Base-by-base conservation (phyloP, 805 yeast species). In the Allodekkera sacchari region DNA sequence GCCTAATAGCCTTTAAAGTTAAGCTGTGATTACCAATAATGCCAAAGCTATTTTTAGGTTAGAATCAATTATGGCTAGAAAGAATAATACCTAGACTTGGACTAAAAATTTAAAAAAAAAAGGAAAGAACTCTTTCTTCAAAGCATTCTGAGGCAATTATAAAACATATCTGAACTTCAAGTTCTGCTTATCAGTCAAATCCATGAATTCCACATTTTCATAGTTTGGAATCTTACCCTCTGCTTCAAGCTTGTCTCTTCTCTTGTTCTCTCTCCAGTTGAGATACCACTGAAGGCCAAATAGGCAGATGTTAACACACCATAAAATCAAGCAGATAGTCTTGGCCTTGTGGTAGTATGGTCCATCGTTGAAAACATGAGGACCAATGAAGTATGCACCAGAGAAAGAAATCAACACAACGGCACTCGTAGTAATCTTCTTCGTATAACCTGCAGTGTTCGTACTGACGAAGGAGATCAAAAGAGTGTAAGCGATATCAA, bases 391-490 rank as follows among this genome's bases (percentile, higher is more conserved):
- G 48, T 77, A 73, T 7, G 83, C 83, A 28, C 71, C 66, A 25
- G 82, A 72, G 48, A 75, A 79, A 3, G 73, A 77, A 33, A 78
- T 61, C 55, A 79, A 59, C 25, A 66, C 66, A 21, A 73, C 52
- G 7, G 77, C 74, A 29, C 70, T 68, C 14, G 71, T 64, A 6
- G 71, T 63, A 42, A 74, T 59, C 45, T 77, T 74, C 50, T 81
- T 81, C 12, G 85, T 77, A 37, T 72, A 70, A 3, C 88, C 88
- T 1, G 83, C 73, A 18, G 73, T 64, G 48, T 79, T 48, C 15
- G 46, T 38, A 7, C 49, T 36, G 32, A 45, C 42, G 33, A 55
- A 57, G 2, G 59, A 59, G 24, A 57, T 35, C 44, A 55, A 35
- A 31, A 56, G 55, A 19, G 47, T 38, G 13, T 46, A 27, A 18